Base-by-base conservation (phyloP, 371 early-diverging fungal species). In the Encephalitozoon hellem region DNA sequence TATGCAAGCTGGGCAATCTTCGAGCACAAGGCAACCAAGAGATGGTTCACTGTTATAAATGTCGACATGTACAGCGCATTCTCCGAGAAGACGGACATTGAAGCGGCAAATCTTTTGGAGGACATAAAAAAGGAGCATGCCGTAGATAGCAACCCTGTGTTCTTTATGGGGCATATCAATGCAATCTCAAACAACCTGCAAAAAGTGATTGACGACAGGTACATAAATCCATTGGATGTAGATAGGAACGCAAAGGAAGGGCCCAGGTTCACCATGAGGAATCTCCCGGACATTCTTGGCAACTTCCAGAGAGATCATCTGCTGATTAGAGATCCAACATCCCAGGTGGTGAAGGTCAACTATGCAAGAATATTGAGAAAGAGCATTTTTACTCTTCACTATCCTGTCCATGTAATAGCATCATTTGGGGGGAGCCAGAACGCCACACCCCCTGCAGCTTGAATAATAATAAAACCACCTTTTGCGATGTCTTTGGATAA, bases 11-110 rank as follows among this genome's bases (percentile, higher is more conserved):
- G 54, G 66, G 77, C 49, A 12, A 28, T 77, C 1, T 72, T 77
- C 39, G 34, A 38, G n/a, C 30, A 65, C 26, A 65, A 47, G 18
- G n/a, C 3, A 3, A 77, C 47, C 12, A 25, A 65, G 12, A 18
- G 45, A 28, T 26, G 34, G 43, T 77, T 72, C 42, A 72, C 64
- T n/a, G 77, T 77, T 15, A 43, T 77, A 6, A 77, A 77, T 69
- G 41, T 77, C 15, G 71, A 77, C 43, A 55, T 77, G 42, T 72
- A 65, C 34, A 72, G 66, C 25, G 64, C 71, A 32, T 52, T 67
- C 54, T 23, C 32, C 1, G 47, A 63, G 26, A 51, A 41, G 18
- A 67, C 63, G 25, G 42, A 59, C 4, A 45, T 47, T 8, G 26
- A 77, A 34, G 25, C 72, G 30, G 52, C 55, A 21, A 72, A 41